Conservation (phyloP, 2,329 filamentous ascomycete species). For the Eutypa lata region DNA sequence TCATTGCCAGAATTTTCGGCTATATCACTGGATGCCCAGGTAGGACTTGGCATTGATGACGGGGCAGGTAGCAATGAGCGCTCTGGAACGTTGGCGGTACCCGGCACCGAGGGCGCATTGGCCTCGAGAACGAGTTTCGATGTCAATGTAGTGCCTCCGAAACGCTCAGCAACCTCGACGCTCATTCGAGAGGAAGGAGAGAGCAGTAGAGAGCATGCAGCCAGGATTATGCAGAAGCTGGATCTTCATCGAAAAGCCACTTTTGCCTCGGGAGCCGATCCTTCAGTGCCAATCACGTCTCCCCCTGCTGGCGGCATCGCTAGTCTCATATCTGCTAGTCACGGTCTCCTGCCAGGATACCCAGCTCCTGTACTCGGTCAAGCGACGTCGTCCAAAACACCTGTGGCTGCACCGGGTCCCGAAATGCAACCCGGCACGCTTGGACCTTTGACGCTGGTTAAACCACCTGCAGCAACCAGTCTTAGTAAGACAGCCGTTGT, state of each 20-base stretch:
- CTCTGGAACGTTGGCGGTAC: constrained; percentile 61
- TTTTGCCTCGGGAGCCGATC: constrained; percentile 45
- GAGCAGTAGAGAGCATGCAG: constrained; percentile 73
- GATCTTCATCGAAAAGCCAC: constrained; percentile 82
- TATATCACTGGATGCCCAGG: constrained; percentile 66
- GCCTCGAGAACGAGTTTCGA: constrained; percentile 70
- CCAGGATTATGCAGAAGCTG: constrained; percentile 87
- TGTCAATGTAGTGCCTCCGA: constrained; percentile 44
- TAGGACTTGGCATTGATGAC: constrained; percentile 31
- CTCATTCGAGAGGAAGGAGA: constrained; percentile 67
- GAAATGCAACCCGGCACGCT: constrained; percentile 59
- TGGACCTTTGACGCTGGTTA: constrained; percentile 78
- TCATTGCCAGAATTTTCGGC: constrained; percentile 88
- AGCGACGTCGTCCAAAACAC: constrained; percentile 4
- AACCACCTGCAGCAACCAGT: constrained; percentile 78
- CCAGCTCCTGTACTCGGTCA: constrained; percentile 24
- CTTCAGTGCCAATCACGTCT: constrained; percentile 30
- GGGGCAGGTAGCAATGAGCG: constrained; percentile 48
- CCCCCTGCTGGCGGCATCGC: constrained; percentile 65
- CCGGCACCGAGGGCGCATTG: constrained; percentile 54
- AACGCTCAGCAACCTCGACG: constrained; percentile 53
- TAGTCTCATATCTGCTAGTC: constrained; percentile 80
- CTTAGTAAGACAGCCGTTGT: constrained; percentile 83
- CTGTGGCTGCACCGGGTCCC: constrained; percentile 29
- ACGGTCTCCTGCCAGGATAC: constrained; percentile 69